These are phyloP conservation scores for Curvularia eragrostidis DNA, from an alignment of 2,329 filamentous ascomycete species.

Conservation along the genomic window DNA sequence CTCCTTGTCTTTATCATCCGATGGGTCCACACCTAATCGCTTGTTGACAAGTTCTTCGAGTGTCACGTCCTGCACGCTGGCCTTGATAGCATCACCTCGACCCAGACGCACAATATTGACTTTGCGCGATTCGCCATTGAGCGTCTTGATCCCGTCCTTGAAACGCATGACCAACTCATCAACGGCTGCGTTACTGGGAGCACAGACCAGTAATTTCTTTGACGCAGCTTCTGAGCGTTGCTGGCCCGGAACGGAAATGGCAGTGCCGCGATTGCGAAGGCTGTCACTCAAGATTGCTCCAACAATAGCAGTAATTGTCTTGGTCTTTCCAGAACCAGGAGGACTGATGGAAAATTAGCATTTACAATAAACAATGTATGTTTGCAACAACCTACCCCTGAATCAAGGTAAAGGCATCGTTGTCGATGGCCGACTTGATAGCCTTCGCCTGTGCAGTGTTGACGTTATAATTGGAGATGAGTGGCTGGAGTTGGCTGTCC, in stretches of 20 bases:
- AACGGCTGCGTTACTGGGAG: slow-evolving; percentile 97
- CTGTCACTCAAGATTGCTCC: slow-evolving; percentile 77
- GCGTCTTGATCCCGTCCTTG: slow-evolving; percentile 83
- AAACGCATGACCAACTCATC: slow-evolving; percentile 94
- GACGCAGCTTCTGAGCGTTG: slow-evolving; percentile 49
- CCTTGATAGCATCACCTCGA: slow-evolving; percentile 89
- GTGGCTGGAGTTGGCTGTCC: slow-evolving; percentile 71
- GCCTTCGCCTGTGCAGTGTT: slow-evolving; percentile 91
- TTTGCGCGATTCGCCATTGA: slow-evolving; percentile 73
- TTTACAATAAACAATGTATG: slow-evolving; percentile 1
- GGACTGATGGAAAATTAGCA: slow-evolving; percentile 62
- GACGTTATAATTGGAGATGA: slow-evolving; percentile 79
- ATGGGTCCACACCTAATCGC: slow-evolving; percentile 61
- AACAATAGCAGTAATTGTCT: slow-evolving; percentile 96
- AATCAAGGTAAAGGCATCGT: slow-evolving; percentile 95
- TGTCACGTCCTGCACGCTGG: slow-evolving; percentile 86
- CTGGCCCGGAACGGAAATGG: slow-evolving; percentile 51
- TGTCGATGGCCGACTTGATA: slow-evolving; percentile 88
- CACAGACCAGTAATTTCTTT: slow-evolving; percentile 94
- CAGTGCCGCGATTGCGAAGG: slow-evolving; percentile 58
- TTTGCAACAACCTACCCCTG: slow-evolving; percentile 68
- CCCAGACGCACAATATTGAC: slow-evolving; percentile 90
- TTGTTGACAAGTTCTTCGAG: slow-evolving; percentile 88
- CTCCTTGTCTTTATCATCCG: slow-evolving; percentile 53
- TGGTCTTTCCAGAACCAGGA: slow-evolving; percentile 96